These are phyloP conservation scores for Dioszegia hungarica DNA, from an alignment of 768 basidiomycete genomes.

Conservation along the genomic window DNA sequence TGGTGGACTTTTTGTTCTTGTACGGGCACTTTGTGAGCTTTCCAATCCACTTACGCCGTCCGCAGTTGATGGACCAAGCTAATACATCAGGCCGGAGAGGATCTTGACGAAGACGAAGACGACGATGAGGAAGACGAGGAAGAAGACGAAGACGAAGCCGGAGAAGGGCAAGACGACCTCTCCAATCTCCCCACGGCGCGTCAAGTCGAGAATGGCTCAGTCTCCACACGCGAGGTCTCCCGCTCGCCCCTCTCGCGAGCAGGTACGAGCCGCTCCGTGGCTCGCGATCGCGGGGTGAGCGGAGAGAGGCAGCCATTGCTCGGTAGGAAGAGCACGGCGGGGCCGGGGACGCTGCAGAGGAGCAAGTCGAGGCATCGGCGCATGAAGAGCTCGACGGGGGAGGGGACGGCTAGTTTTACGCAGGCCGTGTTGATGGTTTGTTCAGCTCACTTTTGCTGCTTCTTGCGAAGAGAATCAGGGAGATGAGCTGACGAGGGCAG, in stretches of 20 bases:
- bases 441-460: constrained; percentile 14
- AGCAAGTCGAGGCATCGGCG: constrained; percentile 47
- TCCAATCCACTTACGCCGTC: background rate
- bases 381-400: constrained; percentile 59
- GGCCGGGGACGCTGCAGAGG: constrained; percentile 2
- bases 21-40: constrained; percentile 90
- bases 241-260: constrained; percentile 9
- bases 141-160: constrained; percentile 44
- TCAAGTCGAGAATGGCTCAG: constrained; percentile 2
- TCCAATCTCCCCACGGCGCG: background rate
- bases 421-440: constrained; percentile 90
- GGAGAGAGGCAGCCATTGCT: constrained; percentile 41
- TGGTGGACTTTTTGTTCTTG: constrained; percentile 88
- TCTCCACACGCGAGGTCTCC: background rate
- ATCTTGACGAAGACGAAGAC: constrained; percentile 75
- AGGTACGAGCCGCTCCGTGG: constrained; percentile 36
- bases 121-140: constrained; percentile 66
- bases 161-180: constrained; percentile 2
- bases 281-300: constrained; percentile 7
- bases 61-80: background rate
- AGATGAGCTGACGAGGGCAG: constrained; percentile 52
- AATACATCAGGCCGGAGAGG: constrained; percentile 69
- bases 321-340: constrained; percentile 3
- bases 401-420: constrained; percentile 81
- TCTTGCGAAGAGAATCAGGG: too few relatives aligned